These are phyloP conservation scores for Trichoderma virens DNA, from an alignment of 495 filamentous ascomycete genomes.

Conservation along the genomic window DNA sequence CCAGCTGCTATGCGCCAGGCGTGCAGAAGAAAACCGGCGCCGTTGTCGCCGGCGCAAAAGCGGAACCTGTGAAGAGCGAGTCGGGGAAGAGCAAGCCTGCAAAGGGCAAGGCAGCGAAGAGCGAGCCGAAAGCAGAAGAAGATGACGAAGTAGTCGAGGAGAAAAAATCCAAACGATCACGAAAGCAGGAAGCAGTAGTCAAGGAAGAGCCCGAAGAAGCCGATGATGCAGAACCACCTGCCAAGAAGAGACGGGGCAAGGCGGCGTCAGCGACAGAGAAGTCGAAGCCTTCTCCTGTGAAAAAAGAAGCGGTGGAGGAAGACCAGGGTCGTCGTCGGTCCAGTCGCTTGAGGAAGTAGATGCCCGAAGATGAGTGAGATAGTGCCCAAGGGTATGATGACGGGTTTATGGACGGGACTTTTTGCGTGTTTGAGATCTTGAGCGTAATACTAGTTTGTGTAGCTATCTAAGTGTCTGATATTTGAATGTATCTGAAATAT, in stretches of 20 bases:
- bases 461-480: no score
- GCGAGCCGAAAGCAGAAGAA: constrained; percentile 18
- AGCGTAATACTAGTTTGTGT: no score
- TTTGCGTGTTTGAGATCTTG: no score
- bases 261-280: not conserved
- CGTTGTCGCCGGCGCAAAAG: constrained; percentile 26
- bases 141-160: constrained; percentile 15
- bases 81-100: constrained; percentile 6
- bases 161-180: not conserved
- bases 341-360: not conserved
- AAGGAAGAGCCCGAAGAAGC: constrained; percentile 13
- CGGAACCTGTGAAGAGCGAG: constrained; percentile 19
- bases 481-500: no score
- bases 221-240: constrained; percentile 8
- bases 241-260: constrained; percentile 10
- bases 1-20: constrained; percentile 76
- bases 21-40: constrained; percentile 68
- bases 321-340: not conserved
- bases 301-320: constrained; percentile 14
- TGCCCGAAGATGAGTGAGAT: not conserved
- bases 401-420: not conserved
- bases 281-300: constrained; percentile 3
- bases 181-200: not conserved
- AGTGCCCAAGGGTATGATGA: not conserved
- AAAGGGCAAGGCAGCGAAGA: constrained; percentile 10